phyloP scores from a whole-genome alignment of 192 early-diverging fungal species.

The Coemansia erecta region DNA sequence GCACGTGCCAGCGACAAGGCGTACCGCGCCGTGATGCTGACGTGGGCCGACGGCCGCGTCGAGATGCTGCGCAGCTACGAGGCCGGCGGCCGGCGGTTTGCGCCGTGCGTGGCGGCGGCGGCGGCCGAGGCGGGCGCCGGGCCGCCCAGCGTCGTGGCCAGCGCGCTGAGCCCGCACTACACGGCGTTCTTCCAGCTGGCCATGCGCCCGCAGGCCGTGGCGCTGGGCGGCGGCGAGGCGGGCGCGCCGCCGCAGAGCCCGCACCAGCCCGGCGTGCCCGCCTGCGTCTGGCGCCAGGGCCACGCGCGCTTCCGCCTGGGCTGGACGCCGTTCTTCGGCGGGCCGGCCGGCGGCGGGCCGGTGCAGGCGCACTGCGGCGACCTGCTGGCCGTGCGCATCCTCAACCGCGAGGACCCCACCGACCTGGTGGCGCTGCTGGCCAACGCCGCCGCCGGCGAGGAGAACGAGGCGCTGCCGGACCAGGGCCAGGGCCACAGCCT shows the following conservation, averaged over 20 bases:
- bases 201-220: constrained; percentile 25
- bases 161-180: constrained; percentile 49
- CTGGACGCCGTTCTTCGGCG: constrained; percentile 52
- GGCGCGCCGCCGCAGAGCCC: not conserved
- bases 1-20: constrained; percentile 48
- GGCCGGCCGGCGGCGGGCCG: constrained; percentile 8
- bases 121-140: constrained; percentile 11
- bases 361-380: constrained; percentile 51
- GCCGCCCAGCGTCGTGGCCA: constrained; percentile 36
- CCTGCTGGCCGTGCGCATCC: constrained; percentile 46
- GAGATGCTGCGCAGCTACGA: constrained; percentile 53
- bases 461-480: constrained; percentile 29
- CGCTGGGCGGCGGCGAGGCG: constrained; percentile 18
- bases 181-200: constrained; percentile 48
- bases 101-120: constrained; percentile 32
- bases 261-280: constrained; percentile 22
- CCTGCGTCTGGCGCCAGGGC: constrained; percentile 44
- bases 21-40: constrained; percentile 51
- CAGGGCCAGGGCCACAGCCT: not conserved
- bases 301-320: constrained; percentile 44
- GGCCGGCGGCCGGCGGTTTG: constrained; percentile 24
- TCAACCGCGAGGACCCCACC: constrained; percentile 52
- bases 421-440: constrained; percentile 50
- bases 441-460: constrained; percentile 41
- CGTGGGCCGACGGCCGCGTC: constrained; percentile 48